phyloP scores from a whole-genome alignment of 108 stramenopile genomes.

The Pseudonitzschia multistriata region DNA sequence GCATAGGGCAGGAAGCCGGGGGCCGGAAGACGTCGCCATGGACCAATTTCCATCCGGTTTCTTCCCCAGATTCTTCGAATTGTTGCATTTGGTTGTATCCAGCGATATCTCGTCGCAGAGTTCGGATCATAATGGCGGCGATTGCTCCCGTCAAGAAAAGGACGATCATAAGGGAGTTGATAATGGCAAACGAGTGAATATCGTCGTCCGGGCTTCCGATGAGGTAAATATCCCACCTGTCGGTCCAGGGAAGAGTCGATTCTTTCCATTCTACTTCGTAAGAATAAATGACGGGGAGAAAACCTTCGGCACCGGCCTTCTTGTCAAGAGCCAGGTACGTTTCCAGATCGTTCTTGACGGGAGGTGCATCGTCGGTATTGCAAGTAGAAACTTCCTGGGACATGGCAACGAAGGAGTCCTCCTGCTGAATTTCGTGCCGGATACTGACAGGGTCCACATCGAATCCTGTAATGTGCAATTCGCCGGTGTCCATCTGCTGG shows the following conservation, averaged over 20 bases:
- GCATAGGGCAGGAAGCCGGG: constrained; percentile 73
- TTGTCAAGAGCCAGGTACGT: constrained; percentile 42
- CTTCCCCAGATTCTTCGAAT: constrained; percentile 88
- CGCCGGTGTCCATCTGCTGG: constrained; percentile 34
- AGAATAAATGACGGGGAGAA: constrained; percentile 59
- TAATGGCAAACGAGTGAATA: constrained; percentile 97
- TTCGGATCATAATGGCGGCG: constrained; percentile 92
- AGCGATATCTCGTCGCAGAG: constrained; percentile 93
- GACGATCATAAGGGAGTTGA: constrained; percentile 98
- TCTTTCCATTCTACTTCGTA: constrained; percentile 94
- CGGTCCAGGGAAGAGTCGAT: constrained; percentile 83
- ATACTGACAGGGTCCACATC: constrained; percentile 89
- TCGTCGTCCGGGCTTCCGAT: constrained; percentile 85
- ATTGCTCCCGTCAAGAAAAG: constrained; percentile 96
- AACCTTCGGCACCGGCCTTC: constrained; percentile 13
- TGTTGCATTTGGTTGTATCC: constrained; percentile 92
- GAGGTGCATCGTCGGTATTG: constrained; percentile 32
- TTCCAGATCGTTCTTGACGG: constrained; percentile 50
- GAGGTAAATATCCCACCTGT: constrained; percentile 98
- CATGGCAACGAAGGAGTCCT: constrained; percentile 7
- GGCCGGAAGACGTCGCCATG: constrained; percentile 98
- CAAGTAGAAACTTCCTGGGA: constrained; percentile 26
- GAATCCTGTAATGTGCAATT: constrained; percentile 94
- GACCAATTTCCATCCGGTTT: constrained; percentile 98
- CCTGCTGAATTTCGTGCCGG: constrained; percentile 57